Conservation (phyloP, 768 basidiomycete species). For the Lactarius tabidus region DNA sequence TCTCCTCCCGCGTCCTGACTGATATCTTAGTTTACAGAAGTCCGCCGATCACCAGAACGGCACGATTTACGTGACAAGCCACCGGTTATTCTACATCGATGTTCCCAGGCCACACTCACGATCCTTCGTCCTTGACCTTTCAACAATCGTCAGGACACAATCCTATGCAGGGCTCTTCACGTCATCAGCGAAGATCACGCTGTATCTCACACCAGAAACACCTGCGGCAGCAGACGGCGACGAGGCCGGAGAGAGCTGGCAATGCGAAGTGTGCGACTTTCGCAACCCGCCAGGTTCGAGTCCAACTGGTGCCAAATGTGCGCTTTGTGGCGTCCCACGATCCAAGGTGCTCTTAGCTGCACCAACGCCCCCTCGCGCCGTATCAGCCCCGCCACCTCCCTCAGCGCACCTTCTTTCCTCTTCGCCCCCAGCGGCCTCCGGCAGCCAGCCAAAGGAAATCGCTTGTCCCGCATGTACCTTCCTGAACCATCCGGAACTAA, state of each 20-base stretch:
- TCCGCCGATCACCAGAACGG: conserved; percentile 75
- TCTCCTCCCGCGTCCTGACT: conserved; percentile 28
- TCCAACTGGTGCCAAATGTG: conserved; percentile 64
- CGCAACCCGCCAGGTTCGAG: conserved; percentile 75
- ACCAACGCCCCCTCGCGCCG: conserved; percentile 25
- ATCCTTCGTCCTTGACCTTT: conserved; percentile 69
- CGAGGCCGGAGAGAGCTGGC: conserved; percentile 58
- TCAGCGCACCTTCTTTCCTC: conserved; percentile 37
- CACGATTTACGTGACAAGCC: conserved; percentile 67
- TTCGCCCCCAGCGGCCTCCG: conserved; percentile 41
- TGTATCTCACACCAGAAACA: conserved; percentile 47
- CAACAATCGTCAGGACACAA: conserved; percentile 69
- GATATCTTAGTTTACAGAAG: conserved; percentile 66
- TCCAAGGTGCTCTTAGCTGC: conserved; percentile 33
- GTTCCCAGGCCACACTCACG: conserved; percentile 41
- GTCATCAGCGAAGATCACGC: conserved; percentile 84
- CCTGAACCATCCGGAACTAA: conserved; percentile 74
- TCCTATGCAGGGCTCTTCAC: conserved; percentile 88
- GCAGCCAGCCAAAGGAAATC: conserved; percentile 36
- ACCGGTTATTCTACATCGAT: conserved; percentile 83
- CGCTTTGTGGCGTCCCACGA: conserved; percentile 78
- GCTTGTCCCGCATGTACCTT: conserved; percentile 90
- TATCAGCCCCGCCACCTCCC: conserved; percentile 23
- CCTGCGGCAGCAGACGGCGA: conserved; percentile 27
- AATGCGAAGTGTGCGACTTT: conserved; percentile 86